These are phyloP conservation scores for Hypericum androsaemum DNA, from an alignment of 345 rosid species.

Conservation along the genomic window DNA sequence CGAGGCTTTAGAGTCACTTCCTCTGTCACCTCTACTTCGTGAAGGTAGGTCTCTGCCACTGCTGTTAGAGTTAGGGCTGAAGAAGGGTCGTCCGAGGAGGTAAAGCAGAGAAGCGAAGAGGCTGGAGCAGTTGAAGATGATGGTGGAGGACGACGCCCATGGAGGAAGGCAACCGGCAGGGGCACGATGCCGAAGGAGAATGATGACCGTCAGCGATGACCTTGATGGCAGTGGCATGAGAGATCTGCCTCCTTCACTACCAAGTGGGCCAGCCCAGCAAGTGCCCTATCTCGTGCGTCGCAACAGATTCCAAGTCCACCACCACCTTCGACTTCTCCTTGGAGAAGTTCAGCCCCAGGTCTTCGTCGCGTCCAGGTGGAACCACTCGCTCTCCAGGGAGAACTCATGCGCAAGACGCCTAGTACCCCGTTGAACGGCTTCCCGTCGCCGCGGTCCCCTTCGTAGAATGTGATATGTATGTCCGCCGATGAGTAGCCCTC, in stretches of 20 bases:
- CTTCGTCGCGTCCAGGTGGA: neutral
- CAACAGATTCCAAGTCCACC: neutral
- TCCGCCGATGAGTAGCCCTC: slow-evolving; percentile 32
- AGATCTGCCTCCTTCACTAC: neutral
- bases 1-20: no score
- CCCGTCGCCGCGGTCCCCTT: neutral
- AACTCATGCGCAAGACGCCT: neutral
- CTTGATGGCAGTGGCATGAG: no score
- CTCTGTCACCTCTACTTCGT: no score
- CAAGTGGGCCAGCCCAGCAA: neutral
- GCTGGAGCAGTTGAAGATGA: no score
- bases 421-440: neutral
- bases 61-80: no score
- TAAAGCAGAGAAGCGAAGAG: no score
- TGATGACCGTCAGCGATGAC: no score
- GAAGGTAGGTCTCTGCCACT: no score
- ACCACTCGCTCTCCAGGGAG: neutral
- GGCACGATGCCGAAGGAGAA: no score
- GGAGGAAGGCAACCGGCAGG: no score
- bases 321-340: neutral
- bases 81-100: no score
- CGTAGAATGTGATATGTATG: neutral
- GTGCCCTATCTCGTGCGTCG: neutral
- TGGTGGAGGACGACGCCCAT: no score
- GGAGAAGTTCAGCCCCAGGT: neutral